Evolutionary conservation across 306 rosid genomes (phyloP).

Genomic region (Medicago lupulina): DNA sequence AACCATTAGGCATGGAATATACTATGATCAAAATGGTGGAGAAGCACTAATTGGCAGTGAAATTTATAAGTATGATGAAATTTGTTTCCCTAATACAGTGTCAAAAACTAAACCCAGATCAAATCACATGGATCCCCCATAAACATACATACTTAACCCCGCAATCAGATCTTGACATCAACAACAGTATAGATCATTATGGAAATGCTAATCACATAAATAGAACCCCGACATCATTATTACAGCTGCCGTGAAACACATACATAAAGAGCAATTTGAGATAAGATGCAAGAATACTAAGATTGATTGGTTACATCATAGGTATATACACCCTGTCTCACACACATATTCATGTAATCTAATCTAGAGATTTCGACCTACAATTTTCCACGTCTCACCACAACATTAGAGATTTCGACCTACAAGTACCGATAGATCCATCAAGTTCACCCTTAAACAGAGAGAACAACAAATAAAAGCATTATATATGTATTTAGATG

Average conservation of each 20-base stretch:
- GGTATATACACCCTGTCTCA: background rate
- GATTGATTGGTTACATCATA: conserved; percentile 1
- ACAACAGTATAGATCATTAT: background rate
- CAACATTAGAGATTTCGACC: conserved; percentile 77
- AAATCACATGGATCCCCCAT: background rate
- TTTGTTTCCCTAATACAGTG: too few relatives aligned
- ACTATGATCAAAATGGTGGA: background rate
- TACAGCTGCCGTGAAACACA: conserved; percentile 42
- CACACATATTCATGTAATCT: background rate
- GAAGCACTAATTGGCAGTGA: background rate
- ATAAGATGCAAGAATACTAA: conserved; percentile 33
- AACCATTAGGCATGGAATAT: background rate
- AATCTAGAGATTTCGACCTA: conserved; percentile 2
- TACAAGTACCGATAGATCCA: conserved; percentile 44
- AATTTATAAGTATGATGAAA: too few relatives aligned
- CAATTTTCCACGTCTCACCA: conserved; percentile 79
- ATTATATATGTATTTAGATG: conserved; percentile 1
- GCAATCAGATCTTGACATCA: background rate
- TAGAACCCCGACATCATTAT: too few relatives aligned
- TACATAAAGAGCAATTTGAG: conserved; percentile 25
- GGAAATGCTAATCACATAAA: background rate
- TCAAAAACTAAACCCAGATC: too few relatives aligned
- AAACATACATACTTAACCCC: background rate
- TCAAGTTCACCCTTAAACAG: conserved; percentile 29
- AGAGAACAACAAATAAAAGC: background rate